phyloP scores from a whole-genome alignment of 345 rosid genomes.

The Aurinia saxatilis region DNA sequence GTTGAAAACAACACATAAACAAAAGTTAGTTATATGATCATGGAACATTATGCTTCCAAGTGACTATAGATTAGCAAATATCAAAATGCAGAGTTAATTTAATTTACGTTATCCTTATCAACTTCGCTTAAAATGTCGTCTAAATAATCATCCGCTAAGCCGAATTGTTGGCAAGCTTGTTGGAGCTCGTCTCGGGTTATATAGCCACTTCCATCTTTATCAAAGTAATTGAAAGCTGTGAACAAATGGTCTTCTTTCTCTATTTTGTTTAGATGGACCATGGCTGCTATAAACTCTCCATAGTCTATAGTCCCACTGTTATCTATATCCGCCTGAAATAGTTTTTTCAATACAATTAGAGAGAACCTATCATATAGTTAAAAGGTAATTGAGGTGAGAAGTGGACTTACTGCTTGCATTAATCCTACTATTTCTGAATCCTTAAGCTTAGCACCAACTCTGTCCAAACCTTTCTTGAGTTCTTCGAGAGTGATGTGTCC shows the following conservation, averaged over 20 bases:
- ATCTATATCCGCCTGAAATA: conserved; percentile 76
- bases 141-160: conserved; percentile 50
- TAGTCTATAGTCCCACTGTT: conserved; percentile 91
- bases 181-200: conserved; percentile 87
- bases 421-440: conserved; percentile 61
- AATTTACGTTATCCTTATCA: conserved; percentile 70
- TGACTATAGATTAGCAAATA: not conserved
- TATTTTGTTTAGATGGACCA: conserved; percentile 86
- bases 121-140: conserved; percentile 72
- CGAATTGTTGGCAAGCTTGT: conserved; percentile 72
- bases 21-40: not conserved
- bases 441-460: conserved; percentile 68
- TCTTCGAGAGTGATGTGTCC: conserved; percentile 89
- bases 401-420: conserved; percentile 68
- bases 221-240: conserved; percentile 84
- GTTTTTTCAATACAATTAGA: not conserved
- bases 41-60: conserved; percentile 7
- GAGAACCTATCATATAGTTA: not conserved
- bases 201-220: conserved; percentile 89
- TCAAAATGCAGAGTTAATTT: not conserved
- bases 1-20: not conserved
- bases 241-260: conserved; percentile 77
- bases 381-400: not conserved
- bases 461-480: conserved; percentile 69
- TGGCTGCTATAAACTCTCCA: conserved; percentile 86